phyloP scores from a whole-genome alignment of 2,329 filamentous ascomycete genomes.

The Aspergillus nomiae region DNA sequence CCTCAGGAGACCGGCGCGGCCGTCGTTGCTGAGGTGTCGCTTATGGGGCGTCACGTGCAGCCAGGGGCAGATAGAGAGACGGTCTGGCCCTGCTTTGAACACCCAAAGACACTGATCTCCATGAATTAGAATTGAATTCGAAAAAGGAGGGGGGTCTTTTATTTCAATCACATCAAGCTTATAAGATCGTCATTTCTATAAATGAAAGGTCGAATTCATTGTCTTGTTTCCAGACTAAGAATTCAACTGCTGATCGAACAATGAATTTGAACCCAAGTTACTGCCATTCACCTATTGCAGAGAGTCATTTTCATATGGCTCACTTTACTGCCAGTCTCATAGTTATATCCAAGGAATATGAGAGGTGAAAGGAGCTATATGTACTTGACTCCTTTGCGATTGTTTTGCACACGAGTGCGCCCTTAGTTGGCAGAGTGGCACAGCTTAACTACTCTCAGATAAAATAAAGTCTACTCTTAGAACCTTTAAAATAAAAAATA shows the following conservation, averaged over 20 bases:
- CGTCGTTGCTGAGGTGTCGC: constrained; percentile 45
- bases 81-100: background rate
- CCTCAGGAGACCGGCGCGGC: constrained; percentile 42
- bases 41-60: constrained; percentile 40
- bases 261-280: background rate
- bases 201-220: background rate
- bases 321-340: background rate
- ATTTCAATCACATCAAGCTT: background rate
- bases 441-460: background rate
- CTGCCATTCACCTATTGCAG: background rate
- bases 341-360: background rate
- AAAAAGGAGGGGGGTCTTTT: background rate
- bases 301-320: background rate
- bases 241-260: background rate
- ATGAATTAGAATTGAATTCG: background rate
- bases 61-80: constrained; percentile 19
- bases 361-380: background rate
- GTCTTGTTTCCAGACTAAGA: background rate
- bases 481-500: background rate
- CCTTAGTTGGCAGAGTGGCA: background rate
- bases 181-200: background rate
- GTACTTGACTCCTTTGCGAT: background rate
- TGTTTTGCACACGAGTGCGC: background rate
- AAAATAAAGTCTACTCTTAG: background rate
- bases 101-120: background rate